These are phyloP conservation scores for Pseudofabraea citricarpa DNA, from an alignment of 2,329 filamentous ascomycete species.

Conservation along the genomic window DNA sequence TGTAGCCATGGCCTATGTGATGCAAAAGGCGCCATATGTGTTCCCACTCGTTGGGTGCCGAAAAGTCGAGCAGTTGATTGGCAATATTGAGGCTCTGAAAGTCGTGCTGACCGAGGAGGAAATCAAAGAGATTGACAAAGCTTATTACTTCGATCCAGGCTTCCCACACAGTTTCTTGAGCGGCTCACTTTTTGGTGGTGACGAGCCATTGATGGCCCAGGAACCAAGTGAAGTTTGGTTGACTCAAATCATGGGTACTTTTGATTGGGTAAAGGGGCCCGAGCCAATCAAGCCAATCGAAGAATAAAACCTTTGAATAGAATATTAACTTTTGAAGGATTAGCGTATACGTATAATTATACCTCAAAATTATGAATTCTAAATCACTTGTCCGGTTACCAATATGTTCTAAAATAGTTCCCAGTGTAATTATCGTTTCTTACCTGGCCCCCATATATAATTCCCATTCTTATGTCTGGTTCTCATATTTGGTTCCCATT, in stretches of 20 bases:
- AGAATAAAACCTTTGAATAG: too few relatives aligned
- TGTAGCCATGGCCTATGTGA: constrained; percentile 51
- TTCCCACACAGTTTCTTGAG: constrained; percentile 17
- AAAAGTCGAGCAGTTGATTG: constrained; percentile 51
- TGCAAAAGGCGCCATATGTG: constrained; percentile 49
- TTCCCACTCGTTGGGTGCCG: constrained; percentile 54
- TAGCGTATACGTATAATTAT: too few relatives aligned
- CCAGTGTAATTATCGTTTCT: too few relatives aligned
- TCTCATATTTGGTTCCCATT: too few relatives aligned
- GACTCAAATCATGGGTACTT: constrained; percentile 4
- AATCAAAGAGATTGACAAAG: constrained; percentile 47
- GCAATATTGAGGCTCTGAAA: constrained; percentile 48
- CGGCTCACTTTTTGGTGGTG: constrained; percentile 2
- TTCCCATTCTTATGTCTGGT: too few relatives aligned
- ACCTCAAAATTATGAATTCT: too few relatives aligned
- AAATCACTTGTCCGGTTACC: too few relatives aligned
- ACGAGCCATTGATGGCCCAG: background rate
- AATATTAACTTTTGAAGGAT: too few relatives aligned
- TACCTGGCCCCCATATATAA: too few relatives aligned
- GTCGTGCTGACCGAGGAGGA: constrained; percentile 47
- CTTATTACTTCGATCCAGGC: constrained; percentile 27
- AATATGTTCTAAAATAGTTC: too few relatives aligned
- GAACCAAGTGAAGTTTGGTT: constrained; percentile 7
- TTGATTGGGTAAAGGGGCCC: constrained; percentile 7
- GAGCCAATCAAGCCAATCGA: constrained; percentile 5